Evolutionary conservation across 2,329 filamentous ascomycete species (phyloP), one percentile per base, ranked within the genome.

Genomic region (Dryadomyces quercivorus): DNA sequence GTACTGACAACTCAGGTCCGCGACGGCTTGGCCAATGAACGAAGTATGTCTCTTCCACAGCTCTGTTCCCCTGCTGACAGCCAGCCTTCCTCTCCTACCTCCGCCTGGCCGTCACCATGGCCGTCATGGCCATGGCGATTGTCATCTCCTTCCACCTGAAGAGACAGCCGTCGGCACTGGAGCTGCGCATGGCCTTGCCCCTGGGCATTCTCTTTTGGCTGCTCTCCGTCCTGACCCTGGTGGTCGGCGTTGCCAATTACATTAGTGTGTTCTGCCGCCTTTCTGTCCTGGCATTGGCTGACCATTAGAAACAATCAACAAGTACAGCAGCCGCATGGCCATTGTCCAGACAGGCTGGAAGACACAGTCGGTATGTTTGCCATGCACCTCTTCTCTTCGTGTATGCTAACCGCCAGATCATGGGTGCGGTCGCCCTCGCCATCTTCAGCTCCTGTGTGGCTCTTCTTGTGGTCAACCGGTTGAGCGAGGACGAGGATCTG

Each of bases 331-430:
- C 43, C 81, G 84, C 60, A 77, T 78, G 26, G 93, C 93, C 0
- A 77, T 97, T 59, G 93, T 98, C 43, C 93, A 98, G 72, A 86
- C 83, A 34, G 93, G 93, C 1, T 93, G 88, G 86, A 92, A 89
- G 69, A 97, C 93, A 42, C 91, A 97, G 66, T 68, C 84, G 45
- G 86, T 95, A 64, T 59, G 74, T 66, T 9, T 4, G 13, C 18
- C 7, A 13, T 21, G 36, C 12, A 15, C 16, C 10, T 31, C n/a
- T 15, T 49, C 22, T 34, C 3, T 40, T 26, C 26, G 9, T 50
- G 16, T 5, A 2, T n/a, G 9, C 21, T 38, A 9, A 52, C 43
- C 3, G 18, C 10, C 31, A 85, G 82, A 71, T 85, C 22, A 78
- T 88, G 62, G 78, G 74, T 2, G 67, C 80, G 4, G 75, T 87